Conservation (phyloP, 2,329 filamentous ascomycete genomes). For the Claviceps arundinis region DNA sequence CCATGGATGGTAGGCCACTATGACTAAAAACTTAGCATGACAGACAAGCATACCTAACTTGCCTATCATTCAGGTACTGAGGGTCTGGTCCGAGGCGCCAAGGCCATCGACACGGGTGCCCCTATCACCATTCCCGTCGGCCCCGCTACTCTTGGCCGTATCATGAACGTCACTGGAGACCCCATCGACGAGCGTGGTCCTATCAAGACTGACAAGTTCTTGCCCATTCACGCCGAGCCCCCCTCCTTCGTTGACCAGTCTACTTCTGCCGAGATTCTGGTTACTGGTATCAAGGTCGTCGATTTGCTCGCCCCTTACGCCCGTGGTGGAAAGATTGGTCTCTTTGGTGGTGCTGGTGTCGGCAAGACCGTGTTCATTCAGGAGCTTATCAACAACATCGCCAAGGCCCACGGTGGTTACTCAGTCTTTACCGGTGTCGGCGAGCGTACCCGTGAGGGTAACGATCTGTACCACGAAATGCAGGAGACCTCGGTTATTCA, state of each 20-base stretch:
- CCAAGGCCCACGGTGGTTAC: conserved; percentile 99
- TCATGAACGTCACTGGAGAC: conserved; percentile 99
- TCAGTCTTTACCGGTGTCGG: conserved; percentile 99
- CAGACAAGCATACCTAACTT: conserved; percentile 3
- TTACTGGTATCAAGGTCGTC: conserved; percentile 99
- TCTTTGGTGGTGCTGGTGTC: conserved; percentile 99
- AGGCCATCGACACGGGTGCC: conserved; percentile 74
- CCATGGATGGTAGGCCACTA: conserved; percentile 81
- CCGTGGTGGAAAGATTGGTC: conserved; percentile 99
- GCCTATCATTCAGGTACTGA: conserved; percentile 63
- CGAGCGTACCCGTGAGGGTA: conserved; percentile 99
- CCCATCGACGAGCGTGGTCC: conserved; percentile 99
- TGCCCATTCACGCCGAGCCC: conserved; percentile 88
- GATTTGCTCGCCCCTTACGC: conserved; percentile 97
- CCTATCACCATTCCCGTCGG: conserved; percentile 97
- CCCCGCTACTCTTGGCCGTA: conserved; percentile 85
- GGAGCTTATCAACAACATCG: conserved; percentile 99
- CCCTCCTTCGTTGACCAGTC: conserved; percentile 92
- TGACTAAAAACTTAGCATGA: neutral
- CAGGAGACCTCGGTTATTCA: conserved; percentile 99
- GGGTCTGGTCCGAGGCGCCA: conserved; percentile 90
- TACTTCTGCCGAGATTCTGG: conserved; percentile 87
- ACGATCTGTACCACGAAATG: conserved; percentile 99
- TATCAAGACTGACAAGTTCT: conserved; percentile 80
- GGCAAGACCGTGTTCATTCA: conserved; percentile 99